phyloP scores from a whole-genome alignment of 1,284 basidiomycete species.

The Trichosporon ovoides region DNA sequence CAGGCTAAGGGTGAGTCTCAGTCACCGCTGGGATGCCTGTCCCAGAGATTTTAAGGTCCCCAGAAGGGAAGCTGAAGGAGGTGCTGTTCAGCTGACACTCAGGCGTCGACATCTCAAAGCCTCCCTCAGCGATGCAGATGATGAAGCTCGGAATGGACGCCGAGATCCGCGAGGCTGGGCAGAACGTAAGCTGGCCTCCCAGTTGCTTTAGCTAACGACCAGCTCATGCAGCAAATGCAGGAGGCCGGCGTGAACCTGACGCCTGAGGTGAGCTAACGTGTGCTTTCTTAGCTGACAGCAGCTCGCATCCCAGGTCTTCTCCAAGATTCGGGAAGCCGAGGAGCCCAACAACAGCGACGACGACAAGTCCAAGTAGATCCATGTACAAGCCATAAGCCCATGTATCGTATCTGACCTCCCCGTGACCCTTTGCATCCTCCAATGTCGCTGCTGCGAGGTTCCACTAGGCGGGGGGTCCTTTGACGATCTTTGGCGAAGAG shows the following conservation, averaged over 20 bases:
- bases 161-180: constrained; percentile 36
- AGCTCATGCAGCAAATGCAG: constrained; percentile 39
- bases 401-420: neutral
- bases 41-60: neutral
- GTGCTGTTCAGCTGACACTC: neutral
- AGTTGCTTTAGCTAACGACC: neutral
- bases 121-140: constrained; percentile 34
- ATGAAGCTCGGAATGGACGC: constrained; percentile 40
- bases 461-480: too few species aligned
- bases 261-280: constrained; percentile 22
- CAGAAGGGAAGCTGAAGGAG: neutral
- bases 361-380: constrained; percentile 8
- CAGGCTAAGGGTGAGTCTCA: constrained; percentile 33
- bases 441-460: too few species aligned
- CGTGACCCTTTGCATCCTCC: too few species aligned
- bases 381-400: neutral
- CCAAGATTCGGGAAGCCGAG: constrained; percentile 15
- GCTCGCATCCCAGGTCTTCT: constrained; percentile 21
- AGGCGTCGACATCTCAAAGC: constrained; percentile 36
- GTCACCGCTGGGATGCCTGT: too few species aligned
- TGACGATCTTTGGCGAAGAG: too few species aligned
- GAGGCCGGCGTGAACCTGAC: constrained; percentile 36
- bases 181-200: constrained; percentile 37
- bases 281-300: neutral
- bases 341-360: constrained; percentile 1